A percentile compares a stretch with the other conserved stretches of the same genome.
phyloP scores from a whole-genome alignment of 352 stramenopile genomes.

The Pythium brassicae region DNA sequence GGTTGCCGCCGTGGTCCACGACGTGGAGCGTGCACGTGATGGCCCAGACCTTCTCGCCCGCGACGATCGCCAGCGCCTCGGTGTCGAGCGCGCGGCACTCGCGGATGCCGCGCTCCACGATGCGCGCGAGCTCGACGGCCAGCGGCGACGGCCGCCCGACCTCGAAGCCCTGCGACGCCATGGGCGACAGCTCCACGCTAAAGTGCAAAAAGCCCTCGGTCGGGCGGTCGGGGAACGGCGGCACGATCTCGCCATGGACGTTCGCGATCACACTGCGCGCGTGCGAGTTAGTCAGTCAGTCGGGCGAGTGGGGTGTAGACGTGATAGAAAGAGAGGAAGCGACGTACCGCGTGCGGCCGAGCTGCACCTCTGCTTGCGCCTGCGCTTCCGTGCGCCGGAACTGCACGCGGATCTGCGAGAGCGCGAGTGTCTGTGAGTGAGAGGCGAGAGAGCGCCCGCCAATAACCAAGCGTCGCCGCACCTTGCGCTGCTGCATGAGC shows the following conservation, averaged over 20 bases:
- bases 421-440: not conserved
- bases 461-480: constrained; percentile 2
- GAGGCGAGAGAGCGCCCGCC: not conserved
- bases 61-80: constrained; percentile 91
- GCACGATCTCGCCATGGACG: constrained; percentile 80
- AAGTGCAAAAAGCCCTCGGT: constrained; percentile 87
- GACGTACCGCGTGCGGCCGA: constrained; percentile 67
- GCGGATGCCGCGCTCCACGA: constrained; percentile 90
- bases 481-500: constrained; percentile 77
- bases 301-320: not conserved
- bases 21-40: constrained; percentile 90
- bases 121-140: constrained; percentile 77
- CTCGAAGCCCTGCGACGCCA: constrained; percentile 81
- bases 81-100: constrained; percentile 92
- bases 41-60: constrained; percentile 93
- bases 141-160: constrained; percentile 37
- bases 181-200: constrained; percentile 78
- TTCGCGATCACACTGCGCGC: constrained; percentile 64
- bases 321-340: not conserved
- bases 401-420: constrained; percentile 57
- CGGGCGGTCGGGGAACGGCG: constrained; percentile 81
- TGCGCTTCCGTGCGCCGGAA: constrained; percentile 73
- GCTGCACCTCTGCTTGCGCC: constrained; percentile 75
- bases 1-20: constrained; percentile 91
- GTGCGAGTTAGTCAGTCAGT: not conserved